These are phyloP conservation scores for Boletus pseudopeckii DNA, from an alignment of 768 basidiomycete genomes.

Conservation along the genomic window DNA sequence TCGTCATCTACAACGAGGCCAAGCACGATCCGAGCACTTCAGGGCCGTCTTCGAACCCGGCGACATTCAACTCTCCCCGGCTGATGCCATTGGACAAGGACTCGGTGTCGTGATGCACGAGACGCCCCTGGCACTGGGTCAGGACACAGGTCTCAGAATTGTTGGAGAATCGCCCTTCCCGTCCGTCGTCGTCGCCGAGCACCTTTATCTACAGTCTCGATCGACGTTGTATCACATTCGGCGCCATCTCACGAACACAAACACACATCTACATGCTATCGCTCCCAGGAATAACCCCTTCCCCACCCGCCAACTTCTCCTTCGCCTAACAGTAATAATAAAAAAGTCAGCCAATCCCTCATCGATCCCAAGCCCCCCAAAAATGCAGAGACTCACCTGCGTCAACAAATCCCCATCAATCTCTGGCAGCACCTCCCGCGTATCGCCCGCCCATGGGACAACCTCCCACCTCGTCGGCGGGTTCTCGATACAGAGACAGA, in stretches of 20 bases:
- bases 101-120: not conserved
- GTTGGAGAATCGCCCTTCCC: no score
- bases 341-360: not conserved
- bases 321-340: slow-evolving; percentile 25
- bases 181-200: no score
- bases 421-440: slow-evolving; percentile 56
- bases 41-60: not conserved
- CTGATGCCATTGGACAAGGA: not conserved
- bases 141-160: not conserved
- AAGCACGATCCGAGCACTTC: no score
- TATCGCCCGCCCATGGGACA: slow-evolving; percentile 52
- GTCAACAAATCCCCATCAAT: slow-evolving; percentile 57
- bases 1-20: no score
- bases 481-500: slow-evolving; percentile 75
- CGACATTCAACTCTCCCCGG: not conserved
- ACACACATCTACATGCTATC: slow-evolving; percentile 25
- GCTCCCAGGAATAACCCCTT: slow-evolving; percentile 12
- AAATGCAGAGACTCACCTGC: slow-evolving; percentile 37
- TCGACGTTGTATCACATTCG: no score
- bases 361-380: no score
- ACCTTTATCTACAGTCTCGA: not conserved
- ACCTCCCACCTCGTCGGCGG: slow-evolving; percentile 73
- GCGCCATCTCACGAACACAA: not conserved
- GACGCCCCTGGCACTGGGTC: not conserved
- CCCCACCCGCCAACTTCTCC: slow-evolving; percentile 20